Percentiles rank a stretch among this genome's conserved stretches.
These are phyloP conservation scores for Austropuccinia psidii DNA, from an alignment of 1,284 basidiomycete genomes.

Conservation along the genomic window DNA sequence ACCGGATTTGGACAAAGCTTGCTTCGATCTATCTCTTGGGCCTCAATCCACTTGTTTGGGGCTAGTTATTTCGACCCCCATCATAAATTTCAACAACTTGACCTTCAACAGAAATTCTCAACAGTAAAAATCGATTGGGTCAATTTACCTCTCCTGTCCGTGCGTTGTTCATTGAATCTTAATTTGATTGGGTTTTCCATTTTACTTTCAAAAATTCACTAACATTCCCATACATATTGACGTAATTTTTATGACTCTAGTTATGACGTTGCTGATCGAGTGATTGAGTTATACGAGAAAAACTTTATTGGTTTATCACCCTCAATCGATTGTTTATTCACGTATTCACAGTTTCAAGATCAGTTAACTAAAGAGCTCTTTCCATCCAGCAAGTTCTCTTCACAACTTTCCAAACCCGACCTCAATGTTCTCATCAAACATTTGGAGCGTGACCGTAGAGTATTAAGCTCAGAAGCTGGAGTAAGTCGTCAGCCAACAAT, in stretches of 20 bases:
- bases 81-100: constrained; percentile 27
- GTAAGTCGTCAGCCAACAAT: neutral
- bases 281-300: constrained; percentile 25
- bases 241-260: neutral
- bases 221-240: neutral
- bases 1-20: neutral
- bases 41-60: neutral
- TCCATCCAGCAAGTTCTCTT: neutral
- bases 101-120: constrained; percentile 20
- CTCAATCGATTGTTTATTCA: constrained; percentile 28
- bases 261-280: constrained; percentile 15
- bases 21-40: constrained; percentile 16
- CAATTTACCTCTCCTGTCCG: constrained; percentile 26
- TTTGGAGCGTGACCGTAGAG: constrained; percentile 24
- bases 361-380: constrained; percentile 12
- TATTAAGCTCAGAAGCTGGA: constrained; percentile 11
- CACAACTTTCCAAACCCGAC: constrained; percentile 7
- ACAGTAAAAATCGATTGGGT: constrained; percentile 35
- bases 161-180: constrained; percentile 13
- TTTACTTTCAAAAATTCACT: neutral
- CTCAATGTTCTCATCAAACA: neutral
- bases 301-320: constrained; percentile 20
- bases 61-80: constrained; percentile 24
- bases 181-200: neutral
- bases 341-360: constrained; percentile 16